Evolutionary conservation across 1,139 yeast genomes (phyloP).

Genomic region (Kodamaea arcana): DNA sequence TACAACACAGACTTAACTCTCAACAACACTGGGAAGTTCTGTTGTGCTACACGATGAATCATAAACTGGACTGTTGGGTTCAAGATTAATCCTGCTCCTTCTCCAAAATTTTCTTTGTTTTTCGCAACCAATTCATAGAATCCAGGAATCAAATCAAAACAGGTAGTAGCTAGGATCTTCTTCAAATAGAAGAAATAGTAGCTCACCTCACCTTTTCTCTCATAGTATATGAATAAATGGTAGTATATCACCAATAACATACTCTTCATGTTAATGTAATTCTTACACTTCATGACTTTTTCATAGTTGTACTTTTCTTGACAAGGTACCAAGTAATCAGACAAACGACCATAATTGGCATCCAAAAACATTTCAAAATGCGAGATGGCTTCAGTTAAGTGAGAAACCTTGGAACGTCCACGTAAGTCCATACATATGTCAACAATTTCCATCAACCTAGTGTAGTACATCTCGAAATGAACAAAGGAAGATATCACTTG

Average conservation of each 20-base stretch:
- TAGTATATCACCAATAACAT: constrained; percentile 23
- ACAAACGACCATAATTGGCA: constrained; percentile 20
- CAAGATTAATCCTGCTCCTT: constrained; percentile 32
- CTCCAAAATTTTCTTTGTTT: constrained; percentile 30
- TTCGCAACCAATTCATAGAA: constrained; percentile 24
- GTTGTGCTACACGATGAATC: constrained; percentile 30
- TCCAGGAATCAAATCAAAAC: constrained; percentile 29
- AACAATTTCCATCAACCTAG: constrained; percentile 20
- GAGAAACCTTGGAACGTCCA: constrained; percentile 15
- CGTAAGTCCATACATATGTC: constrained; percentile 22
- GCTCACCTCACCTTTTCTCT: constrained; percentile 11
- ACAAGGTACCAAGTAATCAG: constrained; percentile 24
- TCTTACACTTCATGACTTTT: constrained; percentile 31
- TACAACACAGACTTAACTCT: constrained; percentile 11
- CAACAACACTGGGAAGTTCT: constrained; percentile 21
- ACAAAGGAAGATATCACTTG: constrained; percentile 21
- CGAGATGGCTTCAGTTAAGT: constrained; percentile 20
- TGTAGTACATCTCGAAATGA: constrained; percentile 22
- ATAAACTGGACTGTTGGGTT: constrained; percentile 29
- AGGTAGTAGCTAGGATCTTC: constrained; percentile 21
- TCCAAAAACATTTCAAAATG: constrained; percentile 27
- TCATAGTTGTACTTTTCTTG: constrained; percentile 25
- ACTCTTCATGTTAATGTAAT: constrained; percentile 27
- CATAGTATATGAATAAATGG: constrained; percentile 25
- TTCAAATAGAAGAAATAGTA: constrained; percentile 17